These are phyloP conservation scores for Daldinia decipiens DNA, from an alignment of 495 filamentous ascomycete species.

Conservation along the genomic window DNA sequence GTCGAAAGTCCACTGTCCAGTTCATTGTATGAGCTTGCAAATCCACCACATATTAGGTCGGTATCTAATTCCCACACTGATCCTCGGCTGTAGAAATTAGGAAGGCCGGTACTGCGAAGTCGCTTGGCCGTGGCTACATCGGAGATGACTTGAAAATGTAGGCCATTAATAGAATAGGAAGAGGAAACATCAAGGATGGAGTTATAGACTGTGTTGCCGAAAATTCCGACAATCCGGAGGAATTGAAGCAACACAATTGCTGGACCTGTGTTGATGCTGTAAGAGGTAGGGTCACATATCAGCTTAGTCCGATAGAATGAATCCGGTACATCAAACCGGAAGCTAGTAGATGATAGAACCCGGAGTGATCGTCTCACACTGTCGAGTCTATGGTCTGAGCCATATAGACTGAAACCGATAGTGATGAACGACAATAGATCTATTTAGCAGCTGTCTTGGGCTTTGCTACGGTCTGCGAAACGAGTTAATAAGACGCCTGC, in stretches of 20 bases:
- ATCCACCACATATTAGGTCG: background rate
- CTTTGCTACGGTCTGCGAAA: slow-evolving; percentile 41
- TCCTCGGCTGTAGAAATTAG: slow-evolving; percentile 1
- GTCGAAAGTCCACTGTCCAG: background rate
- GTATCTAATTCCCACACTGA: background rate
- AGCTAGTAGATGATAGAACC: background rate
- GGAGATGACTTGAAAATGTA: background rate
- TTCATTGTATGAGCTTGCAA: background rate
- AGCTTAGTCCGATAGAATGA: background rate
- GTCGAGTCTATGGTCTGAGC: background rate
- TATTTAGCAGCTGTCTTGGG: slow-evolving; percentile 56
- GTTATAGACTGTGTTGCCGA: background rate
- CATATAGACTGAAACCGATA: slow-evolving; percentile 2
- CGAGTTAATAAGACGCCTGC: background rate
- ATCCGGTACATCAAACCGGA: background rate
- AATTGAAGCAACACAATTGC: background rate
- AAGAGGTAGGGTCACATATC: background rate
- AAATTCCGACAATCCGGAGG: background rate
- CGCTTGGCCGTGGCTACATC: background rate
- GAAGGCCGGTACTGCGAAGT: slow-evolving; percentile 4
- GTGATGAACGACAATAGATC: slow-evolving; percentile 12
- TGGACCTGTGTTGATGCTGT: background rate
- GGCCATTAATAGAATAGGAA: slow-evolving; percentile 22
- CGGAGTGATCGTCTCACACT: background rate
- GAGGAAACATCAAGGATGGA: slow-evolving; percentile 1